Evolutionary conservation across 2,329 filamentous ascomycete genomes (phyloP).

Genomic region (Colletotrichum lentis): DNA sequence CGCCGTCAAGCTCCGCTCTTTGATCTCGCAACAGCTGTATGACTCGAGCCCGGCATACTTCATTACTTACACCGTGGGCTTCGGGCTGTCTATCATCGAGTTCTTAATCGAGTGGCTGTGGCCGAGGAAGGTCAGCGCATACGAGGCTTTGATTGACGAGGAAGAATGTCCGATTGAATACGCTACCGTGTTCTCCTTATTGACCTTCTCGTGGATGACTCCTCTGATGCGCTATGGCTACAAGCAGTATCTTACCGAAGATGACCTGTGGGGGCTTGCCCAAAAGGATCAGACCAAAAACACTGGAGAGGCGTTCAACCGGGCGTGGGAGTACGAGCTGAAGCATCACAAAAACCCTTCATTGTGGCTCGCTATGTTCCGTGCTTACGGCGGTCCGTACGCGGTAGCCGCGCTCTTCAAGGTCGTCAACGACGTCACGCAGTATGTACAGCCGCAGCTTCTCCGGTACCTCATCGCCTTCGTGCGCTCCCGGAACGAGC

Average conservation of each 20-base stretch:
- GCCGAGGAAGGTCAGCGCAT: slow-evolving; percentile 75
- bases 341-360: slow-evolving; percentile 74
- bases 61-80: slow-evolving; percentile 74
- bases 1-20: slow-evolving; percentile 83
- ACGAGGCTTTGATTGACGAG: slow-evolving; percentile 65
- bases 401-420: slow-evolving; percentile 85
- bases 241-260: slow-evolving; percentile 88
- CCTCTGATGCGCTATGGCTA: slow-evolving; percentile 97
- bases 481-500: slow-evolving; percentile 75
- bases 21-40: slow-evolving; percentile 80
- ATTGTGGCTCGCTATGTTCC: slow-evolving; percentile 85
- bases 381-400: slow-evolving; percentile 87
- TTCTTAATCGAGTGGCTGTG: slow-evolving; percentile 87
- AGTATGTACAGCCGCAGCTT: slow-evolving; percentile 91
- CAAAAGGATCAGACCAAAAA: slow-evolving; percentile 79
- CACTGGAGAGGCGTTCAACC: slow-evolving; percentile 74
- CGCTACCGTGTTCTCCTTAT: slow-evolving; percentile 88
- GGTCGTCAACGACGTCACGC: slow-evolving; percentile 81
- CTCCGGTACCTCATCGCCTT: slow-evolving; percentile 85
- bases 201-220: slow-evolving; percentile 99
- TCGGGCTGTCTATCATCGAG: slow-evolving; percentile 73
- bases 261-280: slow-evolving; percentile 93
- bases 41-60: slow-evolving; percentile 76
- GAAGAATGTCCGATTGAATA: slow-evolving; percentile 82
- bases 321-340: slow-evolving; percentile 80